These are phyloP conservation scores for Fistulifera pelliculosa DNA, from an alignment of 108 stramenopile genomes.

Conservation along the genomic window DNA sequence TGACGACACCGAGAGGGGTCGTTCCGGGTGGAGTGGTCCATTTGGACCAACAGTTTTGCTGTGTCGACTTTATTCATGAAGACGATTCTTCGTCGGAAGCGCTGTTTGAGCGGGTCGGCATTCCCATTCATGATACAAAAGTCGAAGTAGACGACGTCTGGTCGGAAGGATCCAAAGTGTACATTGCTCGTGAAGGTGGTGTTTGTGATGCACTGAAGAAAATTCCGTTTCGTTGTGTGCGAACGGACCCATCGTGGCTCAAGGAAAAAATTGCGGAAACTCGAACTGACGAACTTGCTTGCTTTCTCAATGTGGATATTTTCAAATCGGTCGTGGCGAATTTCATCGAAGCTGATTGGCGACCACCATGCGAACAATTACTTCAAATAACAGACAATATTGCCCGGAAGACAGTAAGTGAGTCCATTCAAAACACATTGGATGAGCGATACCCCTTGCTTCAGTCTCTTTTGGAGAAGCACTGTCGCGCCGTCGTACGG, in stretches of 20 bases:
- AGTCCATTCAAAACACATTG: conserved; percentile 5
- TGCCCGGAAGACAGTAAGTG: conserved; percentile 3
- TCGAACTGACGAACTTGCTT: conserved; percentile 56
- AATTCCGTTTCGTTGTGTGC: conserved; percentile 29
- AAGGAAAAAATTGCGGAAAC: conserved; percentile 34
- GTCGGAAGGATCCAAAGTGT: conserved; percentile 42
- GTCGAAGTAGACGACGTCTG: conserved; percentile 39
- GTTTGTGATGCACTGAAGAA: conserved; percentile 39
- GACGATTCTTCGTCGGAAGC: conserved; percentile 24
- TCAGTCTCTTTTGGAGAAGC: conserved; percentile 9
- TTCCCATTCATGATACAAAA: conserved; percentile 11
- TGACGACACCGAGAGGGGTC: conserved; percentile 18
- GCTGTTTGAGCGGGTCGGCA: conserved; percentile 33
- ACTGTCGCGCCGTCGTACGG: conserved; percentile 20
- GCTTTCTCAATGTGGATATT: conserved; percentile 56
- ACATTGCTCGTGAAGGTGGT: conserved; percentile 30
- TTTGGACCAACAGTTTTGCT: conserved; percentile 22
- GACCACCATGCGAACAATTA: conserved; percentile 29
- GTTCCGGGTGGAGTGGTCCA: conserved; percentile 39
- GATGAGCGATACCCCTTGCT: conserved; percentile 15
- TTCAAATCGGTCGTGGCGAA: conserved; percentile 54
- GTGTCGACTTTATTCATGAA: conserved; percentile 28
- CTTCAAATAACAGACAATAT: conserved; percentile 22
- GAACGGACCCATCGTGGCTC: conserved; percentile 55
- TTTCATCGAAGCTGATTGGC: conserved; percentile 56